Conservation (phyloP, 192 early-diverging fungal genomes). For the Geranomyces variabilis region DNA sequence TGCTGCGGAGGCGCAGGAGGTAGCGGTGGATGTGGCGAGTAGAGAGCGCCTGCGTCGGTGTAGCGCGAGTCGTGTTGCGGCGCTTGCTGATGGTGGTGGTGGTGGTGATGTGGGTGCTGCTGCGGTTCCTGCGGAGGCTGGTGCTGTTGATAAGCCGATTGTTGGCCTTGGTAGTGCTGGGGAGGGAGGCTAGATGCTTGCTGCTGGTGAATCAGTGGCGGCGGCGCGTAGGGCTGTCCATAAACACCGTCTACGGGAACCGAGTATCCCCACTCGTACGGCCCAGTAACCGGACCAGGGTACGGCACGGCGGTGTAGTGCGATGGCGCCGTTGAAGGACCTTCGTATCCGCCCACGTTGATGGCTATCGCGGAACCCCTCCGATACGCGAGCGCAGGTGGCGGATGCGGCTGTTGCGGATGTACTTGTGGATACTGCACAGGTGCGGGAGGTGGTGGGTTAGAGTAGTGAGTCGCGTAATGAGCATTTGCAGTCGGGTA, state of each 20-base stretch:
- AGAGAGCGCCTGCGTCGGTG: too few species aligned
- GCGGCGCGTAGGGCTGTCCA: not conserved
- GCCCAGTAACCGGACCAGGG: not conserved
- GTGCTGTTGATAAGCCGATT: not conserved
- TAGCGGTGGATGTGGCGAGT: slow-evolving; percentile 1
- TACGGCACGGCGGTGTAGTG: not conserved
- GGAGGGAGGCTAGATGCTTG: not conserved
- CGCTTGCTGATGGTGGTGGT: not conserved
- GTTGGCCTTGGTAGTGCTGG: not conserved
- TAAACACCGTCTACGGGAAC: not conserved
- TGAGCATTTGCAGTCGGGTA: not conserved
- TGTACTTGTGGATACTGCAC: not conserved
- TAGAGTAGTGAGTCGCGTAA: not conserved
- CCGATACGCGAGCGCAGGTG: not conserved
- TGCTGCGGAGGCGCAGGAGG: not conserved
- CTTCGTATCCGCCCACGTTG: not conserved
- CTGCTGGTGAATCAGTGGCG: not conserved
- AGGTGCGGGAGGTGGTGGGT: not conserved
- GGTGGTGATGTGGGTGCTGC: not conserved
- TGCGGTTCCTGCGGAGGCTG: not conserved
- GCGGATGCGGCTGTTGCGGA: not conserved
- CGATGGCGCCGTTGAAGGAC: not conserved
- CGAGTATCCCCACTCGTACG: not conserved
- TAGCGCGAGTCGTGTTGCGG: not conserved
- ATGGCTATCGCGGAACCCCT: not conserved